Evolutionary conservation across 768 basidiomycete genomes (phyloP).

Genomic region (Agaricus sinodeliciosus): DNA sequence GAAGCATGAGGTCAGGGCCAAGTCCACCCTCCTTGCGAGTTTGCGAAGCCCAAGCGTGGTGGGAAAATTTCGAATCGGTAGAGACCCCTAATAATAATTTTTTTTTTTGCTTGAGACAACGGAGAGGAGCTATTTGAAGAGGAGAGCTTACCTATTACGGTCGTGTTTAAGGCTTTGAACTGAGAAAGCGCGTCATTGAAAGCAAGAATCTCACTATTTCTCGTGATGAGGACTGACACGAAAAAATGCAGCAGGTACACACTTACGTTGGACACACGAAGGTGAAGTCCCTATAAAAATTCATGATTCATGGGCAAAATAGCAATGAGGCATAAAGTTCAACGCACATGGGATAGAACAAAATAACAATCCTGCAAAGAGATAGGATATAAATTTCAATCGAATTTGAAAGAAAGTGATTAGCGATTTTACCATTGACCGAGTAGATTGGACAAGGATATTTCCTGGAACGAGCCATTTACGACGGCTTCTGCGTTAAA

Average conservation of each 20-base stretch:
- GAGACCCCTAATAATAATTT: constrained; percentile 53
- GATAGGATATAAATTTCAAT: constrained; percentile 2
- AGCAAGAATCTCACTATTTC: constrained; percentile 71
- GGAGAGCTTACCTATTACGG: constrained; percentile 58
- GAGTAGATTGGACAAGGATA: constrained; percentile 64
- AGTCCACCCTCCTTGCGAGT: constrained; percentile 83
- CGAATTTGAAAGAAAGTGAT: neutral
- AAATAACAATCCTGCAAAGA: constrained; percentile 70
- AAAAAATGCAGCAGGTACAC: neutral
- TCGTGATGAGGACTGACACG: neutral
- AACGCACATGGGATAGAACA: constrained; percentile 90
- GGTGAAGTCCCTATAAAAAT: constrained; percentile 65
- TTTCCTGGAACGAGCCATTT: constrained; percentile 70
- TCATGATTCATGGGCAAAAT: neutral
- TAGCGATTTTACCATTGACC: constrained; percentile 70
- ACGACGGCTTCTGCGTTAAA: constrained; percentile 72
- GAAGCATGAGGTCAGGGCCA: constrained; percentile 81
- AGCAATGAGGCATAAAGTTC: neutral
- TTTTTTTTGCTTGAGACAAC: neutral
- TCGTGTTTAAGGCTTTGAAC: constrained; percentile 69
- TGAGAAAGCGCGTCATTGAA: constrained; percentile 83
- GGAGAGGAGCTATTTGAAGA: neutral
- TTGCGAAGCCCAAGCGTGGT: constrained; percentile 82
- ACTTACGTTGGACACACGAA: constrained; percentile 83
- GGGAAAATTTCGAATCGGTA: constrained; percentile 85